Evolutionary conservation across 257 asterid genomes (phyloP).

Genomic region (Capsicum rhomboideum): DNA sequence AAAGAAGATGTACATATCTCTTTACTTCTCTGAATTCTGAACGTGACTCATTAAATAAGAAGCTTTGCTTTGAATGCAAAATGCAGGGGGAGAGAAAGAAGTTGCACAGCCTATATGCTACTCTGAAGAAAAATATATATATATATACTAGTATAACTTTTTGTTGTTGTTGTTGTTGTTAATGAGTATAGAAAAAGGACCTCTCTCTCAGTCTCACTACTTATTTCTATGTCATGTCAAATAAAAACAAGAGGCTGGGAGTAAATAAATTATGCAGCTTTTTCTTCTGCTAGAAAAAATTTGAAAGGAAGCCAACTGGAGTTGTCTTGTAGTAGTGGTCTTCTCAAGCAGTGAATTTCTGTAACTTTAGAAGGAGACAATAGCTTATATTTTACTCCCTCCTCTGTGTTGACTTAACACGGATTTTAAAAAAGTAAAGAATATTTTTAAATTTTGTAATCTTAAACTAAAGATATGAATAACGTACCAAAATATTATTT

Average conservation of each 20-base stretch:
- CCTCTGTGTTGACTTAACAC: no score
- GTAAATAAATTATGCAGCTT: constrained; percentile 15
- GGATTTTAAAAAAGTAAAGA: no score
- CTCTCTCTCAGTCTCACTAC: constrained; percentile 4
- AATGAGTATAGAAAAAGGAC: not conserved
- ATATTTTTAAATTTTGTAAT: no score
- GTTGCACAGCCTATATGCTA: constrained; percentile 11
- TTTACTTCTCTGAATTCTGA: constrained; percentile 9
- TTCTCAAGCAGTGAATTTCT: constrained; percentile 4
- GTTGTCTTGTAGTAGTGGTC: constrained; percentile 9
- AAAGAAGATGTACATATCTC: not conserved
- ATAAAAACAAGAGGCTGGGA: constrained; percentile 15
- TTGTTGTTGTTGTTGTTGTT: not conserved
- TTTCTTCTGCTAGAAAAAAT: constrained; percentile 3
- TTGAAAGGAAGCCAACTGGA: constrained; percentile 15
- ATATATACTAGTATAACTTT: not conserved
- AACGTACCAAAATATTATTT: no score
- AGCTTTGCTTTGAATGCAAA: constrained; percentile 15
- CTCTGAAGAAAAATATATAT: not conserved
- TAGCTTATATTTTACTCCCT: not conserved
- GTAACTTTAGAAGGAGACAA: not conserved
- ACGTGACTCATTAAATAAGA: constrained; percentile 18
- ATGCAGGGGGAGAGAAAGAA: constrained; percentile 3
- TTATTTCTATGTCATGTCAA: constrained; percentile 22
- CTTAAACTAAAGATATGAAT: no score